These are phyloP conservation scores for Blastomyces emzantsi DNA, from an alignment of 2,329 filamentous ascomycete genomes.

Conservation along the genomic window DNA sequence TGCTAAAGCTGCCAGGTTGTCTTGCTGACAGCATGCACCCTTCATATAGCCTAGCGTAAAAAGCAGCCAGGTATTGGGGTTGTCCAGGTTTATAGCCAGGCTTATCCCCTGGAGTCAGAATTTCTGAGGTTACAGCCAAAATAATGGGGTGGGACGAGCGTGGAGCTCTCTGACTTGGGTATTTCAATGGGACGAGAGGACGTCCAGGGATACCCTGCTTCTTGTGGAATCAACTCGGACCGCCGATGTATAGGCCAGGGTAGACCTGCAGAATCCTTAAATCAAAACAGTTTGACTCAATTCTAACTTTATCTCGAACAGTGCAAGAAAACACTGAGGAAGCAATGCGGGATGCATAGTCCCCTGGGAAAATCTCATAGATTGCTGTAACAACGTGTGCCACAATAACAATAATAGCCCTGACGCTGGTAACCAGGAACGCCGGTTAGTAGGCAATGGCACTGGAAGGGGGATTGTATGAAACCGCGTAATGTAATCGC, in stretches of 20 bases:
- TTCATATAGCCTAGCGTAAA: constrained; percentile 2
- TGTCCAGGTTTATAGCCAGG: constrained; percentile 1
- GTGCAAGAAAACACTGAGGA: neutral
- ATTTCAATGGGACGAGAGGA: neutral
- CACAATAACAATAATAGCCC: no score
- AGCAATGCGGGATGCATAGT: neutral
- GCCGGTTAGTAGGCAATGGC: neutral
- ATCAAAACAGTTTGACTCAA: neutral
- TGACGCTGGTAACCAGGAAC: neutral
- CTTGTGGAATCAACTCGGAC: neutral
- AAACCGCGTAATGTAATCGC: neutral
- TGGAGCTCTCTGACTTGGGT: neutral
- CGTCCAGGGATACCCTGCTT: neutral
- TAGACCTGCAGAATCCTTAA: constrained; percentile 1
- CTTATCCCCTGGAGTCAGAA: neutral
- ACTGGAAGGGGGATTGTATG: neutral
- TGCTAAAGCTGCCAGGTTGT: neutral
- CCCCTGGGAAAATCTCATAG: neutral
- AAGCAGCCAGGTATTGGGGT: neutral
- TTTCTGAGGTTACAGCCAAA: neutral
- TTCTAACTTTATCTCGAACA: neutral
- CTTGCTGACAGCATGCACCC: neutral
- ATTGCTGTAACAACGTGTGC: neutral
- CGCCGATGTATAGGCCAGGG: neutral
- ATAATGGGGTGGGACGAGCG: neutral